A percentile compares a stretch with the other conserved stretches of the same genome.
These are phyloP conservation scores for Plectranthus barbatus DNA, from an alignment of 257 asterid species.

Conservation along the genomic window DNA sequence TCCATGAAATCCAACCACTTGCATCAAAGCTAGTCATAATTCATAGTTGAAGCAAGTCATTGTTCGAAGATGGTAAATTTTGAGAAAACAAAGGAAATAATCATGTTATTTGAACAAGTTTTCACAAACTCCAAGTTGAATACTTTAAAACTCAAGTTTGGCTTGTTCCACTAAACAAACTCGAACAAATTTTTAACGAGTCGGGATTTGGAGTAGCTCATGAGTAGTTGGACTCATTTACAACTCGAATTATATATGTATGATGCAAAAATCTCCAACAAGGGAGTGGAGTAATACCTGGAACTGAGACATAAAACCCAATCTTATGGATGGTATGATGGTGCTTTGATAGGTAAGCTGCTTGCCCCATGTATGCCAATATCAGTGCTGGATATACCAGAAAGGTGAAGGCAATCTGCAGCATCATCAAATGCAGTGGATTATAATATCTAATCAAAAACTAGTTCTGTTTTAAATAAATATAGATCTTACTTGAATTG, in stretches of 20 bases:
- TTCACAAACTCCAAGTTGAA: too few relatives aligned
- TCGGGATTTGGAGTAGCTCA: too few relatives aligned
- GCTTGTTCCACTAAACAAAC: too few relatives aligned
- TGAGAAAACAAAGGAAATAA: not conserved
- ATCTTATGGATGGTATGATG: conserved; percentile 67
- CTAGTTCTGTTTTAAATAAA: too few relatives aligned
- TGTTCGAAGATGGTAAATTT: not conserved
- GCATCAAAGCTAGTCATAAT: not conserved
- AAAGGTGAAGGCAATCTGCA: conserved; percentile 93
- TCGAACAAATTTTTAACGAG: too few relatives aligned
- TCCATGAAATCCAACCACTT: not conserved
- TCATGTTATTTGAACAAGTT: too few relatives aligned
- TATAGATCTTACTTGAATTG: conserved; percentile 61
- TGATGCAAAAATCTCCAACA: too few relatives aligned
- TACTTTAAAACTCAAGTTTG: not conserved
- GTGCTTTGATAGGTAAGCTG: conserved; percentile 82
- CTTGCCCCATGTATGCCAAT: conserved; percentile 98
- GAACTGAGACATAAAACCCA: conserved; percentile 88
- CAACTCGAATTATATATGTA: too few relatives aligned
- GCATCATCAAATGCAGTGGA: conserved; percentile 9
- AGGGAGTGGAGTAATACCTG: conserved; percentile 43
- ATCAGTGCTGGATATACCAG: conserved; percentile 89
- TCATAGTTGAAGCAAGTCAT: not conserved
- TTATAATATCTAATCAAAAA: not conserved
- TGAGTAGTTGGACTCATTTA: too few relatives aligned